A percentile compares a stretch with the other conserved stretches of the same genome.
Evolutionary conservation across 2,329 filamentous ascomycete genomes (phyloP).

Genomic region (Xylariaceae sp.): DNA sequence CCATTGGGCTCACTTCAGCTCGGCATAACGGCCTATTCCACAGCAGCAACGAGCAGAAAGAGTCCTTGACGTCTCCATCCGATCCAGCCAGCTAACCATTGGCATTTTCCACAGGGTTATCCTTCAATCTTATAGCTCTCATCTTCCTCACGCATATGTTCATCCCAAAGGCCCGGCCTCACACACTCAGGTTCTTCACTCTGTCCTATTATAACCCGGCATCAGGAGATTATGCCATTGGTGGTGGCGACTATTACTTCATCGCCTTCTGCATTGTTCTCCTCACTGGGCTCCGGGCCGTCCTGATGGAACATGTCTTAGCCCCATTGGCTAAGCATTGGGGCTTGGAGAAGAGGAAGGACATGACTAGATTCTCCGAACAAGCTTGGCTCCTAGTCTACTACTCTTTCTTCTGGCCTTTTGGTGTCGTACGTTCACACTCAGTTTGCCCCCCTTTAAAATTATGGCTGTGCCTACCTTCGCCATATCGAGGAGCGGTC

Average conservation of each 20-base stretch:
- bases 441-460: background rate
- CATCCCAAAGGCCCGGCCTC: constrained; percentile 78
- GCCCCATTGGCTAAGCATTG: constrained; percentile 75
- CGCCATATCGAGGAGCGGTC: constrained; percentile 19
- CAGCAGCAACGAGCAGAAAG: constrained; percentile 16
- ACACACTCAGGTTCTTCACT: constrained; percentile 87
- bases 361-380: constrained; percentile 84
- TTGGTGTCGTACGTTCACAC: constrained; percentile 73
- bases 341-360: constrained; percentile 79
- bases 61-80: background rate
- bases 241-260: constrained; percentile 80
- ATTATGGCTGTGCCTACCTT: background rate
- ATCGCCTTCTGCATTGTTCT: constrained; percentile 80
- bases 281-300: constrained; percentile 86
- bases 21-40: constrained; percentile 23
- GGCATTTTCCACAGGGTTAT: constrained; percentile 67
- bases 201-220: constrained; percentile 80
- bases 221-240: constrained; percentile 75
- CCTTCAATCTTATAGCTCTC: constrained; percentile 83
- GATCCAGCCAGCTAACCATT: constrained; percentile 27
- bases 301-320: constrained; percentile 85
- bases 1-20: background rate
- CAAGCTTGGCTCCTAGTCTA: constrained; percentile 92
- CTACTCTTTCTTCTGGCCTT: constrained; percentile 79
- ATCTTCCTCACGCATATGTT: constrained; percentile 82